Conservation (phyloP, 345 rosid species). For the Eucalyptus regnans region DNA sequence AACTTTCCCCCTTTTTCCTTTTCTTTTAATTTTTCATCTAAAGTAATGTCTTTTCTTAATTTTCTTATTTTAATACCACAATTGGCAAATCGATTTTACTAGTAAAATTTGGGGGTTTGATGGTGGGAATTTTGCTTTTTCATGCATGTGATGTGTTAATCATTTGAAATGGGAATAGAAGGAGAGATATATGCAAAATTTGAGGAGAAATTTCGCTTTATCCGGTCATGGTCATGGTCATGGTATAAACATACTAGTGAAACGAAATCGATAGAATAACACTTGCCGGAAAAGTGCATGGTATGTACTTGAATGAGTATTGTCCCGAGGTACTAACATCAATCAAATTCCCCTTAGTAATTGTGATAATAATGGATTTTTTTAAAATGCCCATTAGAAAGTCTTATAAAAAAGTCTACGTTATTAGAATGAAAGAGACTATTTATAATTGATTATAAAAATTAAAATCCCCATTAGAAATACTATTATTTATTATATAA, state of each 20-base stretch:
- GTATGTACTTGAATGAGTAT: not conserved
- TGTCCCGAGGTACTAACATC: not conserved
- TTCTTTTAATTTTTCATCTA: not conserved
- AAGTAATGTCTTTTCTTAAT: not conserved
- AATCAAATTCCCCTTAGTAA: not conserved
- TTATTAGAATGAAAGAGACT: no score
- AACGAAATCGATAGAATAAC: no score
- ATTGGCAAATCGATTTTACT: not conserved
- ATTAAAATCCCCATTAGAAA: no score
- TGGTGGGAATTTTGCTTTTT: not conserved
- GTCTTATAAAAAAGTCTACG: no score
- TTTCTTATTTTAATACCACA: not conserved
- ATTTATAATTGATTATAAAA: no score
- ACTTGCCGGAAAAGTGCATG: not conserved
- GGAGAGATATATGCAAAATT: not conserved
- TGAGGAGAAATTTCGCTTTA: not conserved
- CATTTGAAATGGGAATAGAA: not conserved
- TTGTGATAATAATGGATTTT: not conserved
- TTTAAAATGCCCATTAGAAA: no score
- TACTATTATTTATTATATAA: no score
- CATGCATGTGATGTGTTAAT: not conserved
- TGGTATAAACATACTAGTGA: not conserved
- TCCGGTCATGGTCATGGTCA: not conserved
- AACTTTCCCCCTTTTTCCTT: not conserved
- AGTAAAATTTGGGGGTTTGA: not conserved